These are phyloP conservation scores for Colletotrichum spaethianum DNA, from an alignment of 2,329 filamentous ascomycete species.

Conservation along the genomic window DNA sequence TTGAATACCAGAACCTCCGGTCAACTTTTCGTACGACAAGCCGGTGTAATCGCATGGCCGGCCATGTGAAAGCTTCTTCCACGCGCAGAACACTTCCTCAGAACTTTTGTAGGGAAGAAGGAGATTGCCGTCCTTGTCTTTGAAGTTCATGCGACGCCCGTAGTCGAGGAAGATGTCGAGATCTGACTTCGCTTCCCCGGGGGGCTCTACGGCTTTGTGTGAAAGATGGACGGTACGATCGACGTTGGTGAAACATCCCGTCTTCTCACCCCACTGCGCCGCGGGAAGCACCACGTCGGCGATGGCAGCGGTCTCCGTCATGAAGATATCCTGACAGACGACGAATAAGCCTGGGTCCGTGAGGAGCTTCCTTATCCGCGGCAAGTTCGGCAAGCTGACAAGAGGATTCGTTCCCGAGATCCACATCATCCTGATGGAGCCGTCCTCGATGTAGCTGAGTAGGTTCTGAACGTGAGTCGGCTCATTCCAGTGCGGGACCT, in stretches of 20 bases:
- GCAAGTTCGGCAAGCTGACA: constrained; percentile 53
- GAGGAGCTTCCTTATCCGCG: constrained; percentile 47
- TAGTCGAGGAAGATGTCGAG: constrained; percentile 55
- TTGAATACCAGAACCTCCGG: constrained; percentile 53
- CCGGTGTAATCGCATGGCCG: constrained; percentile 53
- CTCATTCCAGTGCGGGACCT: constrained; percentile 55
- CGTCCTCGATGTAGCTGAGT: constrained; percentile 52
- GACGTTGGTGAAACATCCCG: constrained; percentile 55
- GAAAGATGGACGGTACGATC: constrained; percentile 55
- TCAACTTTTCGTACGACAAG: constrained; percentile 52
- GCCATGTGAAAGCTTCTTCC: constrained; percentile 52
- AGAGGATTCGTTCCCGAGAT: constrained; percentile 55
- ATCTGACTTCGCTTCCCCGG: constrained; percentile 53
- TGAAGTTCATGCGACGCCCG: constrained; percentile 51
- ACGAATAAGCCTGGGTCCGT: constrained; percentile 52
- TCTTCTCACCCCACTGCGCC: constrained; percentile 56
- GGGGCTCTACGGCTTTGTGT: constrained; percentile 54
- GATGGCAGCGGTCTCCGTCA: constrained; percentile 53
- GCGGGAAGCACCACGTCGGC: constrained; percentile 55
- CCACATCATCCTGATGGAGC: constrained; percentile 55
- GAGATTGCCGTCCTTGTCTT: constrained; percentile 50
- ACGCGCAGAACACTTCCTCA: constrained; percentile 53
- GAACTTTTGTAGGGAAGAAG: constrained; percentile 49
- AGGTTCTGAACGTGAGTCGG: constrained; percentile 55
- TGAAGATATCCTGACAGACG: constrained; percentile 54